Evolutionary conservation across 345 rosid species (phyloP), one percentile per base, ranked within the genome.

Genomic region (Salix suchowensis): DNA sequence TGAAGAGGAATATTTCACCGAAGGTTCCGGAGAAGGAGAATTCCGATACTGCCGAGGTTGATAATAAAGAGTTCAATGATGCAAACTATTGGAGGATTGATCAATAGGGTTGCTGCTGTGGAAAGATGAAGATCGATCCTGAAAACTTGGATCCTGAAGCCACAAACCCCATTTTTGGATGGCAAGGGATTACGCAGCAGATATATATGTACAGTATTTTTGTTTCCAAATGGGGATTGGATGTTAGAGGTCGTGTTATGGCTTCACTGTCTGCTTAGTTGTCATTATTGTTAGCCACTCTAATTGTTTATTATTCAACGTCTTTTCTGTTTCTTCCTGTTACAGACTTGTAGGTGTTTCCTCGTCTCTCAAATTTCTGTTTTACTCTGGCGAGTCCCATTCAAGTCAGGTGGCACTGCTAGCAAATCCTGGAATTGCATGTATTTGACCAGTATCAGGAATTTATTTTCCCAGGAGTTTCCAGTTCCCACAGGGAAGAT

Each of bases 31-130:
- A 87, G 76, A 89, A 85, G 79, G 94, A 88, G 72, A 89, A 79
- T 28, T 54, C 87, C 0, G 94, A 85, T 5, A 92, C 87, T 44
- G 78, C 80, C 19, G 90, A 85, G 6, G 86, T 85, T 13, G 92
- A 87, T 67, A 87, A 88, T 61, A 92, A 87, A 77, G 98, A 96
- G 84, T 94, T 96, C 85, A 94, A 89, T 67, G 97, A 92, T 40
- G 79, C 98, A 46, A 96, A 94, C 82, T 96, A 90, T 81, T 96
- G 99, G 99, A 90, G 92, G 84, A 89, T 94, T 40, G 97, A 96
- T 83, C 92, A 91, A 79, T 97, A 93, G 86, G 87, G 97, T 92
- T 46, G 84, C 91, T 3, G 95, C 94, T 80, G 80, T 89, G 79
- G 97, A 96, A 87, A 91, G 83, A 89, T 48, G 68, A 65, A 21